Conservation (phyloP, 345 rosid genomes). For the Ceriops tagal region DNA sequence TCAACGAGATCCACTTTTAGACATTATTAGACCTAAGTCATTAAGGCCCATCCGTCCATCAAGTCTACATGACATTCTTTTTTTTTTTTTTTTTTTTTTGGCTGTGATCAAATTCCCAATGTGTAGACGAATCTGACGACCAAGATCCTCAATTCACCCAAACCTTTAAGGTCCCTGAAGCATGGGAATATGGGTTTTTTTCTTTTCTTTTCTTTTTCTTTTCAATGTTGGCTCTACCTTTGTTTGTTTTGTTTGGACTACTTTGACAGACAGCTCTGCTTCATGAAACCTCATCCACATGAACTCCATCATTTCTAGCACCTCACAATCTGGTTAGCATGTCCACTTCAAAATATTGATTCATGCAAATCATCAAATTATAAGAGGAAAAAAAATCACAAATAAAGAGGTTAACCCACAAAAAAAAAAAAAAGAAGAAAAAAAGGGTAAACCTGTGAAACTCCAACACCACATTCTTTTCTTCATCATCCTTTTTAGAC, state of each 20-base stretch:
- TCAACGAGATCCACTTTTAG: no score
- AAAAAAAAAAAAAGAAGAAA: neutral
- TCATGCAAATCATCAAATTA: neutral
- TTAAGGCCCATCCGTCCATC: no score
- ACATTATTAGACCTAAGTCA: no score
- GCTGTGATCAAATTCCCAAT: no score
- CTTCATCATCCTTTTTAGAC: neutral
- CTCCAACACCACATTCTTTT: conserved; percentile 11
- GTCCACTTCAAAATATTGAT: conserved; percentile 16
- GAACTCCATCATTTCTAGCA: conserved; percentile 14
- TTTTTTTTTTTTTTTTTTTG: no score
- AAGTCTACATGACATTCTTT: no score
- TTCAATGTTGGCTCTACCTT: neutral
- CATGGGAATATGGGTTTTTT: neutral
- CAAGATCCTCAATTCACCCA: no score
- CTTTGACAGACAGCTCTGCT: neutral
- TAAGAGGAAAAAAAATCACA: neutral
- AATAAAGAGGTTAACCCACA: neutral
- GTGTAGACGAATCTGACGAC: no score
- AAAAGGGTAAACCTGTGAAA: neutral
- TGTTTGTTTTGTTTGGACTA: neutral
- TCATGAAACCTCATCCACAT: conserved; percentile 37
- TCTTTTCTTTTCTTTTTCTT: no score
- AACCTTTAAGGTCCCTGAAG: neutral
- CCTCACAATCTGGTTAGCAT: conserved; percentile 33